These are phyloP conservation scores for Talaromyces proteolyticus DNA, from an alignment of 495 filamentous ascomycete genomes.

Conservation along the genomic window DNA sequence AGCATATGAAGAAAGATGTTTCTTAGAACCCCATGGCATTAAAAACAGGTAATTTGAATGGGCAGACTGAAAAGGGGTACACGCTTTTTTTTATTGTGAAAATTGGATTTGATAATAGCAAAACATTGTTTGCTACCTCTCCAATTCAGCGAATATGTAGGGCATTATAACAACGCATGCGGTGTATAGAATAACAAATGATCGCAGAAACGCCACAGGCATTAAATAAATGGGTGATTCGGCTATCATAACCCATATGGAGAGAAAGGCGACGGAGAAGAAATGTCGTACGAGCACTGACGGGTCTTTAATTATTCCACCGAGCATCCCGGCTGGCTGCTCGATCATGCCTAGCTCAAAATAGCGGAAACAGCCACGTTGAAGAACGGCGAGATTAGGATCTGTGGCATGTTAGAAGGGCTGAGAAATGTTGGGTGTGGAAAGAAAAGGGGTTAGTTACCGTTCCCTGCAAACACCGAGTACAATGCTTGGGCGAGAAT, in stretches of 20 bases:
- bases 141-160: constrained; percentile 62
- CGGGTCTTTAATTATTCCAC: constrained; percentile 74
- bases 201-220: constrained; percentile 54
- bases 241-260: constrained; percentile 70
- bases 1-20: too few relatives aligned
- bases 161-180: constrained; percentile 87
- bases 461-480: constrained; percentile 79
- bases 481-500: constrained; percentile 93
- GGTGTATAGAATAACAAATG: constrained; percentile 71
- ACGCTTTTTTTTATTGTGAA: too few relatives aligned
- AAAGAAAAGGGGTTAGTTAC: constrained; percentile 24
- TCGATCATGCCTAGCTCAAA: constrained; percentile 75
- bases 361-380: constrained; percentile 89
- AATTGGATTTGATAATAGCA: too few relatives aligned
- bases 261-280: constrained; percentile 84
- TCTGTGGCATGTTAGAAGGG: constrained; percentile 37
- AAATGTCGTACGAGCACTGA: constrained; percentile 84
- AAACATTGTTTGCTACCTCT: constrained; percentile 12
- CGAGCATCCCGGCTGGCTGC: constrained; percentile 77
- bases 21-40: too few relatives aligned
- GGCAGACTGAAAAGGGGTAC: too few relatives aligned
- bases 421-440: neutral
- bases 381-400: constrained; percentile 67
- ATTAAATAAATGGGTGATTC: constrained; percentile 51
- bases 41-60: too few relatives aligned